Conservation (phyloP, 345 rosid genomes). For the Citrus reticulata region DNA sequence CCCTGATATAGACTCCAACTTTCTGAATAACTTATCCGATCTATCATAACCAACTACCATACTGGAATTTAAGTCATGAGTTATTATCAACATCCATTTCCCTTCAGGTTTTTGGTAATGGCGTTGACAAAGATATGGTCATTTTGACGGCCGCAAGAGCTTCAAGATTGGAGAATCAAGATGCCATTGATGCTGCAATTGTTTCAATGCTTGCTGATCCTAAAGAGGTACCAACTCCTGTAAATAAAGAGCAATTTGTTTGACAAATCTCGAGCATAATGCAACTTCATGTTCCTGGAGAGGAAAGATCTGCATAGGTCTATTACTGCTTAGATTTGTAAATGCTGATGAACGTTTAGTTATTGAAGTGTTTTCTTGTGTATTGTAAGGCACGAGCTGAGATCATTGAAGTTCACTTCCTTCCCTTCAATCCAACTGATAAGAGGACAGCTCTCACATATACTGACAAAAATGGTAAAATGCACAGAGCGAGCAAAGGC, state of each 20-base stretch:
- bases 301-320: neutral
- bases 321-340: neutral
- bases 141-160: slow-evolving; percentile 92
- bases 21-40: neutral
- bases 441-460: slow-evolving; percentile 90
- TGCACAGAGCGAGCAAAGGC: slow-evolving; percentile 96
- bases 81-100: slow-evolving; percentile 1
- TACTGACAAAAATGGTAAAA: slow-evolving; percentile 55
- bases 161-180: slow-evolving; percentile 91
- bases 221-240: slow-evolving; percentile 53
- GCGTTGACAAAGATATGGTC: slow-evolving; percentile 64
- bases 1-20: neutral
- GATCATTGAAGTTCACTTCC: slow-evolving; percentile 85
- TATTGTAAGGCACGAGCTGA: slow-evolving; percentile 74
- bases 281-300: neutral
- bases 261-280: neutral
- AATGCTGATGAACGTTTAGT: neutral
- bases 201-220: slow-evolving; percentile 88
- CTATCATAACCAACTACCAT: neutral
- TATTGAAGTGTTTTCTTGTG: neutral
- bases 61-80: neutral
- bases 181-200: slow-evolving; percentile 86
- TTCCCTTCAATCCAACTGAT: slow-evolving; percentile 93
- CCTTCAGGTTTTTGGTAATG: slow-evolving; percentile 55
- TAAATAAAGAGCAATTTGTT: neutral